Percentiles rank a stretch among this genome's conserved stretches.
These are phyloP conservation scores for Rhizoctonia solani DNA, from an alignment of 1,284 basidiomycete species.

Conservation along the genomic window DNA sequence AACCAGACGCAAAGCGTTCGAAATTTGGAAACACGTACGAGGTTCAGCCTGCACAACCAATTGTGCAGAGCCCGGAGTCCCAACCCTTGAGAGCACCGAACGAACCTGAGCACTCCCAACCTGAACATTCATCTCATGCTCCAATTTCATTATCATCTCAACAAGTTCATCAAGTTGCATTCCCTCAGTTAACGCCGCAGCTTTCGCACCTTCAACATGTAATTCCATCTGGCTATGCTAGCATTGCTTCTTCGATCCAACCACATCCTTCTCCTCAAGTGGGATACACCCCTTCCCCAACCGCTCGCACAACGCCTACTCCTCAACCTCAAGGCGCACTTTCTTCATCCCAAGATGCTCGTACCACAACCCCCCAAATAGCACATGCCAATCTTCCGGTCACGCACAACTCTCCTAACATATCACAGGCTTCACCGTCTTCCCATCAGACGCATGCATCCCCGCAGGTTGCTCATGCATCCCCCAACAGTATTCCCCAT, in stretches of 20 bases:
- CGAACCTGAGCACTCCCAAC: not conserved
- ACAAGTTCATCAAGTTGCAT: not conserved
- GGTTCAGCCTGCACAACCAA: not conserved
- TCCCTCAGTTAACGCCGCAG: not conserved
- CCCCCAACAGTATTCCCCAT: not conserved
- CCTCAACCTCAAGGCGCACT: too few relatives aligned
- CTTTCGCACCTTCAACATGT: not conserved
- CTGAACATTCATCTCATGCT: not conserved
- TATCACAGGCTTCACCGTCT: not conserved
- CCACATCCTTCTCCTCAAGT: too few relatives aligned
- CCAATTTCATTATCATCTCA: not conserved
- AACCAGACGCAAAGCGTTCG: constrained; percentile 37
- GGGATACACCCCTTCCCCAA: too few relatives aligned
- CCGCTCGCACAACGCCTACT: too few relatives aligned
- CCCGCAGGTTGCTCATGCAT: not conserved
- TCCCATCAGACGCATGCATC: not conserved
- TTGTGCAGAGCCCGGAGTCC: not conserved
- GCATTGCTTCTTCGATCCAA: too few relatives aligned
- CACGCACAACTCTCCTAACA: not conserved
- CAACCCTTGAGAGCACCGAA: not conserved
- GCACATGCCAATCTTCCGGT: not conserved
- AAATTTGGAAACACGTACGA: not conserved
- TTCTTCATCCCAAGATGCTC: too few relatives aligned
- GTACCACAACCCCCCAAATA: not conserved
- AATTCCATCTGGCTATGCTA: not conserved